A percentile compares a stretch with the other conserved stretches of the same genome.
Evolutionary conservation across 208 protist genomes (phyloP).

Genomic region (Kentomonas sorsogonicus): DNA sequence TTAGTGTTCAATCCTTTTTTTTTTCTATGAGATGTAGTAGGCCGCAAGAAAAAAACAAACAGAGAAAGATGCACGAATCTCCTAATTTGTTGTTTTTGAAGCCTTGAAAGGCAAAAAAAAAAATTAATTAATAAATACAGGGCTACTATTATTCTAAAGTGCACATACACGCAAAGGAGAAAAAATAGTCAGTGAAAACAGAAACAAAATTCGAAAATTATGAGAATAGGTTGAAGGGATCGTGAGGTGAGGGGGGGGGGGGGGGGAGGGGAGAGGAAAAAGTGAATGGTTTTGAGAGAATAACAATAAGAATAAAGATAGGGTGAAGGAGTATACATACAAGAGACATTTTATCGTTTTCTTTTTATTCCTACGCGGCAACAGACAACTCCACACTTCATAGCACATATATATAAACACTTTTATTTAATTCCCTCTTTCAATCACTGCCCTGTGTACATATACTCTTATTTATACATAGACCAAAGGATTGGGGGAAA

Average conservation of each 20-base stretch:
- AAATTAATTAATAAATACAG: neutral
- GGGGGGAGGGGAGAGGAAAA: too few relatives aligned
- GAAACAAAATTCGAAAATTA: too few relatives aligned
- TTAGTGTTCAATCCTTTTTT: too few relatives aligned
- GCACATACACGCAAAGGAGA: too few relatives aligned
- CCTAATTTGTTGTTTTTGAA: neutral
- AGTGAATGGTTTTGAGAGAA: too few relatives aligned
- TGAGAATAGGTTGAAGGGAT: too few relatives aligned
- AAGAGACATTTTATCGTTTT: neutral
- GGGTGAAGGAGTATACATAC: neutral
- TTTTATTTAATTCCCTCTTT: slow-evolving; percentile 3
- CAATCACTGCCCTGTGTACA: neutral
- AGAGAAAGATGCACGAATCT: slow-evolving; percentile 2
- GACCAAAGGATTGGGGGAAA: neutral
- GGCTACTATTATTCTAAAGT: neutral
- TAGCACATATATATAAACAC: neutral
- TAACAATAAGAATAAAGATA: neutral
- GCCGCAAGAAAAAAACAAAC: slow-evolving; percentile 22
- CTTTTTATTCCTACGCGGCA: too few relatives aligned
- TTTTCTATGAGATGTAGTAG: neutral
- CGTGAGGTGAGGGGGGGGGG: too few relatives aligned
- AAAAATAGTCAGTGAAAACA: too few relatives aligned
- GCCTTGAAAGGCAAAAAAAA: slow-evolving; percentile 4
- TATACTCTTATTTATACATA: neutral
- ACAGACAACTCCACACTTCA: neutral